Evolutionary conservation across 257 asterid genomes (phyloP), one percentile per base, ranked within the genome.

Genomic region (Capsicum baccatum): DNA sequence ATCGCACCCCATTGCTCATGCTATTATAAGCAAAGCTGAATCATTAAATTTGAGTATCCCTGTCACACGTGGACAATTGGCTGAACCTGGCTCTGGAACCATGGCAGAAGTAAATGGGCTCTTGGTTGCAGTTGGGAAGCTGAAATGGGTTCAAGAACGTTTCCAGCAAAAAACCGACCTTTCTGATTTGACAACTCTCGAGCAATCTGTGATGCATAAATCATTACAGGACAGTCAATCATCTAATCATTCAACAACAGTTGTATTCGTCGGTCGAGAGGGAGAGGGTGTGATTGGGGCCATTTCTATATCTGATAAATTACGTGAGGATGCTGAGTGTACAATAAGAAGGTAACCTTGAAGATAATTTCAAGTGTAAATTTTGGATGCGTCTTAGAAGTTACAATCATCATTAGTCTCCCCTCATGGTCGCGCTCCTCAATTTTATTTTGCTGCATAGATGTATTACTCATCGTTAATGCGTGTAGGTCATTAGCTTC

Each of bases 241-340:
- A 14, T 89, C 97, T 52, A 86, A 84, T 85, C 94, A 95, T 91
- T 96, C 99, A 57, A 91, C 90, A 88, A 94, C 99, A 33, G 85
- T 91, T 82, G 97, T 96, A 44, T 94, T 91, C 88, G 97, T 96
- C 85, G 99, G 98, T 83, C 87, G 92, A 85, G 99, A 96, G 92
- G 99, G 95, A 83, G 97, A 96, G 89, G 98, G 99, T 81, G 78
- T 96, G 50, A 91, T 94, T 85, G 99, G 98, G 84, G 98, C 97
- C 86, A 93, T 96, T 87, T 95, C 95, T 80, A 90, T 96, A 83
- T 92, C 96, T 13, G 99, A 96, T 91, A 91, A 91, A 84, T 87
- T 96, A 87, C 92, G 99, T 26, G 33, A 50, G 44, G 99, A 96
- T 87, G 99, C 99, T 81, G 87, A 88, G 85, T 92, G 88, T 83